Evolutionary conservation across 1,139 yeast species (phyloP), one percentile per base, ranked within the genome.

Genomic region (Geotrichum histeridarum): DNA sequence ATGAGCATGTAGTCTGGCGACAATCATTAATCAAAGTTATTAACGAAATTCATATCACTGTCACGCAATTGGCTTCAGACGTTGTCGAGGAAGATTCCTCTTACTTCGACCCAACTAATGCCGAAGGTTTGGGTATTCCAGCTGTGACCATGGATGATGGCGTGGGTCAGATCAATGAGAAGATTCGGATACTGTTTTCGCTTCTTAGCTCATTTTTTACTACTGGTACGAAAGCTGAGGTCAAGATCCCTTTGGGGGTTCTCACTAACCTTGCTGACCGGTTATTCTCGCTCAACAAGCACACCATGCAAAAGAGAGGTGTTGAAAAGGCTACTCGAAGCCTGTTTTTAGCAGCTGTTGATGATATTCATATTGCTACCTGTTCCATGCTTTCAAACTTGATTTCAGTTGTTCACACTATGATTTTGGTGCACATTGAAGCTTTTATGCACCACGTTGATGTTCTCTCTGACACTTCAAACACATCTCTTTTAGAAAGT

Each of bases 1-100:
- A 66, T 32, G 76, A 74, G 32, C 63, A 65, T 7, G 64, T 73
- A 68, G 65, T 72, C 62, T 64, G 75, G 70, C 61, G 64, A 51
- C 49, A 62, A 8, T 58, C 62, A 5, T 48, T 64, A 12, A 14
- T 56, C 15, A 50, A 59, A 14, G 58, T 60, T 6, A 55, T 69
- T 12, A 55, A 58, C 6, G 69, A 67, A 42, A 54, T 66, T 8
- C 68, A 68, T 39, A 35, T 37, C 9, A 55, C 63, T 3, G 35
- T 64, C 4, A 43, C 54, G 4, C 53, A 54, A 27, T 31, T 62
- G n/a, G 57, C 63, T 6, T 42, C 32, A 8, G 47, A 44, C 5
- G 53, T 58, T 36, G 60, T 66, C 7, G 57, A 60, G 30, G 68
- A 64, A 47, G 67, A 66, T 33, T 38, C 44, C 1, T 33, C 45